A percentile compares a stretch with the other conserved stretches of the same genome.
Evolutionary conservation across 352 stramenopile genomes (phyloP).

Genomic region (Phytophthora pinifolia): DNA sequence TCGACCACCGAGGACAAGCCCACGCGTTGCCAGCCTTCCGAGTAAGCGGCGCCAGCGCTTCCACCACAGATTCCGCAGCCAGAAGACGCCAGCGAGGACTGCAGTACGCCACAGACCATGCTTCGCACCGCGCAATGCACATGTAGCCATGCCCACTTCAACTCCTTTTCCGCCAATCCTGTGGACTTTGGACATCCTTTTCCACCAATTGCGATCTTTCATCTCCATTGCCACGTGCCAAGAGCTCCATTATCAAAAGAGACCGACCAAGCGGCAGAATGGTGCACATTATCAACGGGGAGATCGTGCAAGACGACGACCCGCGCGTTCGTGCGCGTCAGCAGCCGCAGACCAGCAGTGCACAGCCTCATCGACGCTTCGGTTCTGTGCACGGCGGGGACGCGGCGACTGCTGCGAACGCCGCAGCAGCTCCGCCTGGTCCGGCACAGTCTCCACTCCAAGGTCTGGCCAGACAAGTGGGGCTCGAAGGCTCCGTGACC

Average conservation of each 20-base stretch:
- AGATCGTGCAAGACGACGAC: constrained; percentile 86
- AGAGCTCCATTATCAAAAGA: background rate
- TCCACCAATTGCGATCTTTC: constrained; percentile 7
- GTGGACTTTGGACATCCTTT: background rate
- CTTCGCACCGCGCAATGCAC: constrained; percentile 26
- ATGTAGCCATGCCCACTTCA: constrained; percentile 20
- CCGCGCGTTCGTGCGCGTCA: constrained; percentile 53
- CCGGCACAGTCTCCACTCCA: constrained; percentile 41
- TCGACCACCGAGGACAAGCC: constrained; percentile 38
- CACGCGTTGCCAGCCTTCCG: constrained; percentile 36
- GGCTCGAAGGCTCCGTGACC: constrained; percentile 61
- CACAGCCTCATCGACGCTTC: constrained; percentile 25
- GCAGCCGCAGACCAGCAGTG: constrained; percentile 16
- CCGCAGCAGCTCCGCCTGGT: constrained; percentile 7
- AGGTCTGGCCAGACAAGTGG: constrained; percentile 46
- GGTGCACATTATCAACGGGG: constrained; percentile 90
- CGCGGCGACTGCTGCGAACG: constrained; percentile 7
- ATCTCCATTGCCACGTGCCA: constrained; percentile 17
- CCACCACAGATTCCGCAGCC: constrained; percentile 30
- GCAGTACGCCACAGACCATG: constrained; percentile 35
- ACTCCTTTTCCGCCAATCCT: constrained; percentile 18
- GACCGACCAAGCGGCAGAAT: constrained; percentile 32
- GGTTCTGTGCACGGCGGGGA: constrained; percentile 30
- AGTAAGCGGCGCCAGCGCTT: constrained; percentile 39
- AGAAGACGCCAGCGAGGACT: constrained; percentile 38